phyloP scores from a whole-genome alignment of 1,284 basidiomycete species.

The Boletus mariae region DNA sequence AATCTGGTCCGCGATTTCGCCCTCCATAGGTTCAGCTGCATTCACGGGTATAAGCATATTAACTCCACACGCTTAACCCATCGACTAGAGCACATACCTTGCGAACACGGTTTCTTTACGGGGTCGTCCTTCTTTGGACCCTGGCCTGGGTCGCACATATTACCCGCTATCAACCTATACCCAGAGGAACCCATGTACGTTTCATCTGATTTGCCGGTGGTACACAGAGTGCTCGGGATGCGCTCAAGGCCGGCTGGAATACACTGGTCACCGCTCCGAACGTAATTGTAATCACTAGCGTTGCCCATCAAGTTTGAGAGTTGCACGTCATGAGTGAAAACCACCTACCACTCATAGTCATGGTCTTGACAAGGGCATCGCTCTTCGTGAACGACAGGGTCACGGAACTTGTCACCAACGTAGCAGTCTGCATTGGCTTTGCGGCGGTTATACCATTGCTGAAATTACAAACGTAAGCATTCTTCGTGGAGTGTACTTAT shows the following conservation, averaged over 20 bases:
- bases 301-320: not conserved
- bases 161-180: constrained; percentile 89
- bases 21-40: constrained; percentile 70
- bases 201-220: constrained; percentile 46
- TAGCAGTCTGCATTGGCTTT: constrained; percentile 86
- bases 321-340: not conserved
- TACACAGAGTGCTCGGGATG: constrained; percentile 78
- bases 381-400: constrained; percentile 82
- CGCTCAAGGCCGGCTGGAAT: constrained; percentile 81
- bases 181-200: constrained; percentile 88
- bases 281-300: constrained; percentile 82
- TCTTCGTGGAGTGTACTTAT: not conserved
- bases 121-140: constrained; percentile 69
- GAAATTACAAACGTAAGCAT: not conserved
- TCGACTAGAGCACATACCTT: constrained; percentile 41
- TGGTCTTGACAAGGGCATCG: constrained; percentile 80
- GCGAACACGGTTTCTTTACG: constrained; percentile 72
- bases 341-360: constrained; percentile 88
- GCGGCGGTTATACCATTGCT: constrained; percentile 93
- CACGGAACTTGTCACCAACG: constrained; percentile 87
- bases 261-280: constrained; percentile 71
- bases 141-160: constrained; percentile 74
- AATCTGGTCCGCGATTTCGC: constrained; percentile 65
- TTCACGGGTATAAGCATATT: not conserved
- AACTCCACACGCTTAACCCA: not conserved